Base-by-base conservation (phyloP, 2,329 filamentous ascomycete genomes). In the Nemania diffusa region DNA sequence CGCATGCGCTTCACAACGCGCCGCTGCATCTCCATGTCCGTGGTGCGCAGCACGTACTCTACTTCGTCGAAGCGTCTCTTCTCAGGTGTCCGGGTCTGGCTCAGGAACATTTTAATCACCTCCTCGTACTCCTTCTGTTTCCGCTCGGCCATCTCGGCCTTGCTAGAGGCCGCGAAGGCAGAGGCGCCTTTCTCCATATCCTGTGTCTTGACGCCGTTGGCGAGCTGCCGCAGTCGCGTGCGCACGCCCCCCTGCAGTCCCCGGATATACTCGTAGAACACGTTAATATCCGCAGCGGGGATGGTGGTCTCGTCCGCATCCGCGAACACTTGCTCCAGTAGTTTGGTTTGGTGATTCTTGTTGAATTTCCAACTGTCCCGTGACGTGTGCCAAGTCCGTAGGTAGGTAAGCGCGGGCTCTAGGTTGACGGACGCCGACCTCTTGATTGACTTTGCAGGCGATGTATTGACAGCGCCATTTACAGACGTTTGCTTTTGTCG, bases 321-420 rank as follows among this genome's bases (percentile, higher is more conserved):
- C 72, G 92, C 89, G 77, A 97, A 92, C 52, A 92, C 81, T 82
- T 97, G 90, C 79, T 96, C 95, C 76, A 97, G 87, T 13, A 97
- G 84, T 73, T 92, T 88, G 61, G 90, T 92, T 79, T 97, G 94
- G 76, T 93, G 89, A 73, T 93, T 94, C 82, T 97, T 97, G 83
- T 97, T 97, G 84, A 97, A 98, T 79, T 97, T 97, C 95, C 95
- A 98, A 73, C 84, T 84, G 9, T 85, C 83, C 65, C 89, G 89
- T 68, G 89, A 86, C 62, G 85, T 86, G 79, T 92, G 85, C 85
- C 94, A 97, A 76, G 90, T 88, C 53, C 85, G 85, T 51, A 97
- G 86, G 78, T 97, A 97, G 60, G 88, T 84, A 17, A 97, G 84
- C 65, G 93, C 90, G 15, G 90, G 86, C 53, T 87, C 84, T 62